Evolutionary conservation across 768 basidiomycete species (phyloP), one percentile per base, ranked within the genome.

Genomic region (Lentinula detonsa): DNA sequence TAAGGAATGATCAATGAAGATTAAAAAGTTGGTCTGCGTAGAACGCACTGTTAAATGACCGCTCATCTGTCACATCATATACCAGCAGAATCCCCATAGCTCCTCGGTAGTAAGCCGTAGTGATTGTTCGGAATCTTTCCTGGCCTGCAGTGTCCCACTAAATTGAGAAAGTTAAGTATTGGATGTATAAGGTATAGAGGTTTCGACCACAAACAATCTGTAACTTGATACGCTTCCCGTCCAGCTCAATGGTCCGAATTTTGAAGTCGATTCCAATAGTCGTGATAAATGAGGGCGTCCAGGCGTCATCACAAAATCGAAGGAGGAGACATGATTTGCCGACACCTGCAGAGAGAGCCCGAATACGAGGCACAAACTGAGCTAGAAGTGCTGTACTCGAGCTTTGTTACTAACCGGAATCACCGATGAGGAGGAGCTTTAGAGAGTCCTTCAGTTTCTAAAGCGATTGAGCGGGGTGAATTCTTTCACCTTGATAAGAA

Each of bases 111-210:
- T 99, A 99, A 10, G 97, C 94, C 21, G 95, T 95, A 49, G 97
- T 98, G 73, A 99, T 98, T 18, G 97, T 98, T 70, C 96, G 83
- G 80, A 98, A 98, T 31, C 95, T 90, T 78, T 99, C 97, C 79
- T 98, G 96, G 35, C 97, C 97, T 60, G 96, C 95, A 62, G 96
- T 99, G 73, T 98, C 96, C 96, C 96, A 98, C 95, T 98, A 56
- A 61, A 51, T 39, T 53, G 18, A 57, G 54, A 48, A 43, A 49
- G 21, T 57, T n/a, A 23, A 3, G 18, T 16, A 46, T 16, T 18
- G 4, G 6, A 3, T n/a, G 28, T 1, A 45, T 13, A 43, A 43
- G 11, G n/a, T 21, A 9, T 18, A 16, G 16, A 6, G 28, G 28
- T 31, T 42, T 45, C 23, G 31, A 15, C 11, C 5, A 82, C 91